These are phyloP conservation scores for Nemania abortiva DNA, from an alignment of 2,329 filamentous ascomycete species.

Conservation along the genomic window DNA sequence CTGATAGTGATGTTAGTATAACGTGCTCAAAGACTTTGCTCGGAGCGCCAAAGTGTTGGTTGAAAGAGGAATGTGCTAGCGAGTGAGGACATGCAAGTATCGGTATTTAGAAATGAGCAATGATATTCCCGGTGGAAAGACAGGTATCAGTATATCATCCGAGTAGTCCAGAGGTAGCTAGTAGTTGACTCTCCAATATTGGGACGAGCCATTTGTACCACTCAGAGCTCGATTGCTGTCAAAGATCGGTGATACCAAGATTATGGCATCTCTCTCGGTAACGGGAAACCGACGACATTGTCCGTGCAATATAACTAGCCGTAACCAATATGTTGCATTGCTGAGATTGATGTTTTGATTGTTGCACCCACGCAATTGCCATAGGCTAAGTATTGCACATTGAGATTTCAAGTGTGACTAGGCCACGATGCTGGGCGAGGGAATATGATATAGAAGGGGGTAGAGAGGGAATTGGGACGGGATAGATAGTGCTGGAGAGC, in stretches of 20 bases:
- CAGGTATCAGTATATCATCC: not conserved
- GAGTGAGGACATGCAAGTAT: not conserved
- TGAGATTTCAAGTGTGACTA: not conserved
- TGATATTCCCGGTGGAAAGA: not conserved
- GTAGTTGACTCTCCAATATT: too few species aligned
- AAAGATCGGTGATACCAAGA: not conserved
- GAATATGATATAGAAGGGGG: not conserved
- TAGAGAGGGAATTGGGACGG: not conserved
- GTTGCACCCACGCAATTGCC: not conserved
- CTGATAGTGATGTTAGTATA: conserved; percentile 56
- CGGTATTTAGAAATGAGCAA: not conserved
- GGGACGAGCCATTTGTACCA: not conserved
- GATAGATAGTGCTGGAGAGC: not conserved
- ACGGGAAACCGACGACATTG: not conserved
- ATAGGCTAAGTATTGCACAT: not conserved
- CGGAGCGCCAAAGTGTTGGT: not conserved
- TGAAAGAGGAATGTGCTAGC: not conserved
- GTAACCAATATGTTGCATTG: not conserved
- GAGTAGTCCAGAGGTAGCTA: not conserved
- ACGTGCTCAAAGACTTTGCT: not conserved
- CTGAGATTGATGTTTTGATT: not conserved
- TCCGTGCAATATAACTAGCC: not conserved
- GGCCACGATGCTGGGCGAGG: not conserved
- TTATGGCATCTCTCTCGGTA: not conserved
- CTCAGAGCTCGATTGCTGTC: too few species aligned